phyloP scores from a whole-genome alignment of 1,284 basidiomycete species.

The Melampsora abietis-canadensis region DNA sequence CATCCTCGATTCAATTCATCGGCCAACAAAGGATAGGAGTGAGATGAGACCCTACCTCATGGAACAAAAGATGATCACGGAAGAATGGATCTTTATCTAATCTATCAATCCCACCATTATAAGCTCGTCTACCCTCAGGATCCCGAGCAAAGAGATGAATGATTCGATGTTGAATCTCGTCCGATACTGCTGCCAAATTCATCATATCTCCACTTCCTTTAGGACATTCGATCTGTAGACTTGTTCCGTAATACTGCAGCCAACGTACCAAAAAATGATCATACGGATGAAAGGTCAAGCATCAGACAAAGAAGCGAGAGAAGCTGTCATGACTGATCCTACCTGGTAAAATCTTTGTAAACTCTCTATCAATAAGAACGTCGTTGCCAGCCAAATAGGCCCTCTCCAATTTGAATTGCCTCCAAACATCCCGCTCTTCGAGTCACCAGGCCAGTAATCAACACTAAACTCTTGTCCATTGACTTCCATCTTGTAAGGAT shows the following conservation, averaged over 20 bases:
- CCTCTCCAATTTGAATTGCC: slow-evolving; percentile 95
- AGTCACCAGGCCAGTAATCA: slow-evolving; percentile 96
- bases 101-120: slow-evolving; percentile 83
- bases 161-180: slow-evolving; percentile 94
- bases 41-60: slow-evolving; percentile 63
- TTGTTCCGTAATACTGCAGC: slow-evolving; percentile 51
- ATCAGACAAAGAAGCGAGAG: slow-evolving; percentile 59
- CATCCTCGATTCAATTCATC: slow-evolving; percentile 22
- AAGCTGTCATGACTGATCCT: slow-evolving; percentile 75
- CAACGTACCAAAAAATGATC: slow-evolving; percentile 49
- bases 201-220: slow-evolving; percentile 89
- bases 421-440: slow-evolving; percentile 94
- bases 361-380: slow-evolving; percentile 81
- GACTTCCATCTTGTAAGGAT: slow-evolving; percentile 92
- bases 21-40: slow-evolving; percentile 41
- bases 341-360: slow-evolving; percentile 89
- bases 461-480: slow-evolving; percentile 87
- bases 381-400: slow-evolving; percentile 84
- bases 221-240: slow-evolving; percentile 75
- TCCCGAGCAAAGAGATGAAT: slow-evolving; percentile 95
- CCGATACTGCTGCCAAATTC: slow-evolving; percentile 86
- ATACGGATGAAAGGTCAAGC: not conserved
- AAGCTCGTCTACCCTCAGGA: slow-evolving; percentile 75
- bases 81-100: slow-evolving; percentile 92
- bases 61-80: slow-evolving; percentile 91